These are phyloP conservation scores for Ramaria rubella DNA, from an alignment of 768 basidiomycete species.

Conservation along the genomic window DNA sequence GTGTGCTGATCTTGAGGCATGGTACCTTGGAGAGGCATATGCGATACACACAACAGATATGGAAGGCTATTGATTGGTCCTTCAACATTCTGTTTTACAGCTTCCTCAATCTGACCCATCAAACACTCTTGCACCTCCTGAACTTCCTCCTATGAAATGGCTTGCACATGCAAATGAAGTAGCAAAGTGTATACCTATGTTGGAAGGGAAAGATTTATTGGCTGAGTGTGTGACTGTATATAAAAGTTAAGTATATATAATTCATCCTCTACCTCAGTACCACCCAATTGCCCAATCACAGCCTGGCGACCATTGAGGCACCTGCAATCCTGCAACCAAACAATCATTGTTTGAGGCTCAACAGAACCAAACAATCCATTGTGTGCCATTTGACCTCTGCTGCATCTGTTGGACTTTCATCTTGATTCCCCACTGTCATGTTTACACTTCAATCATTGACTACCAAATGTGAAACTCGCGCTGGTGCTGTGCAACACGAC, in stretches of 20 bases:
- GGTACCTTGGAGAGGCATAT: neutral
- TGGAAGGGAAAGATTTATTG: neutral
- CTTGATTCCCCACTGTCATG: neutral
- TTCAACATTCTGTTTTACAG: no score
- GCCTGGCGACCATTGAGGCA: no score
- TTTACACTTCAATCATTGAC: neutral
- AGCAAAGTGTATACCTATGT: neutral
- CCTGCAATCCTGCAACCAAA: no score
- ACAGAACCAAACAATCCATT: neutral
- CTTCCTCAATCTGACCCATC: neutral
- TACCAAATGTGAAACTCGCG: neutral
- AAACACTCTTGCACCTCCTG: neutral
- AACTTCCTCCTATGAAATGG: neutral
- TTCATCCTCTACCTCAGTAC: no score
- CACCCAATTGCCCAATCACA: no score
- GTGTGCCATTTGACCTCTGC: neutral
- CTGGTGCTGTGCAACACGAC: neutral
- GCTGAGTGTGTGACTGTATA: no score
- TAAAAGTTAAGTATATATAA: no score
- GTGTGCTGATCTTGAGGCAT: neutral
- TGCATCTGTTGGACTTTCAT: no score
- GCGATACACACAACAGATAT: neutral
- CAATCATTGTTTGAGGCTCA: neutral
- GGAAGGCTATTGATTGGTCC: neutral
- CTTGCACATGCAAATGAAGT: neutral